Conservation (phyloP, 2,329 filamentous ascomycete species). For the Colletotrichum echinochloae region DNA sequence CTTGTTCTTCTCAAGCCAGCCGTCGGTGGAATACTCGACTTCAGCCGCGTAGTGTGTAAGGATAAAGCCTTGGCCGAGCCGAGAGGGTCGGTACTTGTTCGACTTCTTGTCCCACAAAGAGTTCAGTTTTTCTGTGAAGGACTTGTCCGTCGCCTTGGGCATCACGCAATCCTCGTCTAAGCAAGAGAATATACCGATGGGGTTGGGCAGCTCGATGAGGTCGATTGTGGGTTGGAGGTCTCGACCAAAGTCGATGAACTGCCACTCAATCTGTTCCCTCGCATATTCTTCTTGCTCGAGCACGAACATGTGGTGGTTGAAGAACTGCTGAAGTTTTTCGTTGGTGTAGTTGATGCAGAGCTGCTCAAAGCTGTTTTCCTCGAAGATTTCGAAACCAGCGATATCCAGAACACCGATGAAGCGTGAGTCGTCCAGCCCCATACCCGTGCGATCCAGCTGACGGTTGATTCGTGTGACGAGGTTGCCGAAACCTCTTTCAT, state of each 20-base stretch:
- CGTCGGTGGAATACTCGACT: conserved; percentile 94
- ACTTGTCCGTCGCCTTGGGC: conserved; percentile 97
- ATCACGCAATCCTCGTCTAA: conserved; percentile 98
- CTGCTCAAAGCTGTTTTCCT: conserved; percentile 98
- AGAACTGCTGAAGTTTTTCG: conserved; percentile 98
- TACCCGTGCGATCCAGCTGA: conserved; percentile 86
- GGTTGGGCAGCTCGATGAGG: conserved; percentile 93
- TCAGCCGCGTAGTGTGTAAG: conserved; percentile 98
- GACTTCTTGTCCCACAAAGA: conserved; percentile 97
- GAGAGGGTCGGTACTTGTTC: conserved; percentile 88
- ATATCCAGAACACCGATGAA: conserved; percentile 99
- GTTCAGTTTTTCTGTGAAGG: conserved; percentile 98
- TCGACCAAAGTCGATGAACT: conserved; percentile 98
- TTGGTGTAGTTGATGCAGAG: conserved; percentile 99
- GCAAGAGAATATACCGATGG: conserved; percentile 98
- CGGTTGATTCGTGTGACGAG: conserved; percentile 92
- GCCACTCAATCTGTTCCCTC: conserved; percentile 97
- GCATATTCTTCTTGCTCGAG: conserved; percentile 98
- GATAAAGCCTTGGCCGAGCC: conserved; percentile 91
- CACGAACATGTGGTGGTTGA: conserved; percentile 99
- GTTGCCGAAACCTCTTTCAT: conserved; percentile 94
- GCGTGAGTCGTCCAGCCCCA: conserved; percentile 85
- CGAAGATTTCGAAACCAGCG: conserved; percentile 98
- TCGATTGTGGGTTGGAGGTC: conserved; percentile 98
- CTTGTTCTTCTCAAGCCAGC: conserved; percentile 99